Evolutionary conservation across 2,329 filamentous ascomycete genomes (phyloP), one percentile per base, ranked within the genome.

Genomic region (Zasmidium angulare): DNA sequence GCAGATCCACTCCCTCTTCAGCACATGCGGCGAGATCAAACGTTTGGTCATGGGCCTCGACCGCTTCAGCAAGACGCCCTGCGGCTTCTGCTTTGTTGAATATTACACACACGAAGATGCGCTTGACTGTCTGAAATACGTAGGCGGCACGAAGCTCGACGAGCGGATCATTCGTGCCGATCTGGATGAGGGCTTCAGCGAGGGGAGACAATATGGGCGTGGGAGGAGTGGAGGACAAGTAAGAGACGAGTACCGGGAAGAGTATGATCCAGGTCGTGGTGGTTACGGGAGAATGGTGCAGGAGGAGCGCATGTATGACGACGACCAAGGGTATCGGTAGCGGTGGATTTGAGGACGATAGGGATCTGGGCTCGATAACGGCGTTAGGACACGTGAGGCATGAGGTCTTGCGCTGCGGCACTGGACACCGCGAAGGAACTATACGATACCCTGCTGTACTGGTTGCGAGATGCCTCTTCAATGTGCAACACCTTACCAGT

Each of bases 1-100:
- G 79, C 95, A 99, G 75, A 96, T 99, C 61, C 93, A 98, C 77
- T 93, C 98, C 51, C 70, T 74, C 53, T 74, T 75, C 67, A 69
- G 63, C 60, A 86, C 83, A 74, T 88, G 92, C 77, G 95, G 95
- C 71, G 95, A 98, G 80, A 96, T 99, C 78, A 99, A 99, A 79
- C 90, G 95, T 24, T 86, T 99, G 50, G 86, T 99, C 66, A 99
- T 99, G 95, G 95, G 95, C 52, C 86, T 99, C 54, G 95, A 99
- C 75, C 89, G 95, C 59, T 96, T 95, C 81, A 90, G 89, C 77
- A 99, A 99, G 81, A 99, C 95, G 0, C 95, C 95, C 1, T 99
- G 95, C 77, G 95, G 95, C 46, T 99, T 99, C 82, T 99, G 95
- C 82, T 99, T 99, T 73, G 95, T 99, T 71, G 95, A 99, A 78